phyloP scores from a whole-genome alignment of 2,329 filamentous ascomycete species.

The Lomentospora prolificans region DNA sequence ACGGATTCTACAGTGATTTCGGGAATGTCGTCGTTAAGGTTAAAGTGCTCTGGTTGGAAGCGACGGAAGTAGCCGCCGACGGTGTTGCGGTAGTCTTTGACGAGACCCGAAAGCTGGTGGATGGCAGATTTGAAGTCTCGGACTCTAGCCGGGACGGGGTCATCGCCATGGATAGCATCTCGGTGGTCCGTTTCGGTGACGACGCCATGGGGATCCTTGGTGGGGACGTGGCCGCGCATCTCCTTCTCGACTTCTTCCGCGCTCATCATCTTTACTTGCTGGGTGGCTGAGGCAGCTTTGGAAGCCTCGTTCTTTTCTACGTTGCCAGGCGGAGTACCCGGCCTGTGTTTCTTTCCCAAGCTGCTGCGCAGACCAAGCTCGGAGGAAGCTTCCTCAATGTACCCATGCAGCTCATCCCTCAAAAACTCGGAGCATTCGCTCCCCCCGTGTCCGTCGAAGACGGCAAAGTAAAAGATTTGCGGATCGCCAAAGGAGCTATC shows the following conservation, averaged over 20 bases:
- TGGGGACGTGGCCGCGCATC: constrained; percentile 22
- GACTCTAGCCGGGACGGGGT: constrained; percentile 38
- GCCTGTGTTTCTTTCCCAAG: constrained; percentile 39
- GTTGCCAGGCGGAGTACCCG: constrained; percentile 19
- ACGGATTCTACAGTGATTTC: constrained; percentile 63
- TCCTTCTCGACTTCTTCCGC: constrained; percentile 33
- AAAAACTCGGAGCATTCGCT: constrained; percentile 81
- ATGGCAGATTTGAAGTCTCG: constrained; percentile 39
- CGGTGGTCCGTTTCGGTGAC: constrained; percentile 27
- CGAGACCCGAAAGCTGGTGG: constrained; percentile 59
- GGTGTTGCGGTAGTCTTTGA: constrained; percentile 69
- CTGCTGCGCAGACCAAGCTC: constrained; percentile 73
- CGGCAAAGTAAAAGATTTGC: constrained; percentile 93
- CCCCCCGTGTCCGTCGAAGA: constrained; percentile 95
- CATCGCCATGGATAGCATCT: constrained; percentile 25
- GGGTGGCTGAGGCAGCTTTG: constrained; percentile 1
- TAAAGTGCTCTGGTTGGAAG: constrained; percentile 63
- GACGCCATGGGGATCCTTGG: constrained; percentile 21
- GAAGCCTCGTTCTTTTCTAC: constrained; percentile 24
- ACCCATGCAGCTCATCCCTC: constrained; percentile 73
- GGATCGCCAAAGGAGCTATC: constrained; percentile 78
- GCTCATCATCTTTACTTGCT: constrained; percentile 37
- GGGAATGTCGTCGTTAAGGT: constrained; percentile 13
- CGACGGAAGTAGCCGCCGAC: constrained; percentile 92
- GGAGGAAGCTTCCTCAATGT: constrained; percentile 72